These are phyloP conservation scores for Raphanus sativus DNA, from an alignment of 345 rosid genomes.

Conservation along the genomic window DNA sequence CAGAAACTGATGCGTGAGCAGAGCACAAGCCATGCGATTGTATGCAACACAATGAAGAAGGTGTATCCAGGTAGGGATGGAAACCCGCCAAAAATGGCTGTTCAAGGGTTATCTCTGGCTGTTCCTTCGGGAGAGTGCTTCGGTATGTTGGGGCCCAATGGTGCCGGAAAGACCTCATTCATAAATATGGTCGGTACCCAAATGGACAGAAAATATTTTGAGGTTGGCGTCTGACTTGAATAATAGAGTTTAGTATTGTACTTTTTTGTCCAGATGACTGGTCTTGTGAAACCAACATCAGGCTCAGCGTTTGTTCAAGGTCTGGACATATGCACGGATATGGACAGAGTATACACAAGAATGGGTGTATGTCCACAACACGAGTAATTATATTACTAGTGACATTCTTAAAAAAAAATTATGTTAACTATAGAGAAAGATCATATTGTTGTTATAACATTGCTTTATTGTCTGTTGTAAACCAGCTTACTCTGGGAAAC, in stretches of 20 bases:
- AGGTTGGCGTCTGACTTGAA: background rate
- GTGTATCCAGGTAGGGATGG: slow-evolving; percentile 89
- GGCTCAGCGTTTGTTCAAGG: slow-evolving; percentile 73
- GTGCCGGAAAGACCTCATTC: slow-evolving; percentile 96
- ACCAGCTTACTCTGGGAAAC: slow-evolving; percentile 81
- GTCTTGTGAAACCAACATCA: slow-evolving; percentile 74
- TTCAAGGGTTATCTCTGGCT: slow-evolving; percentile 79
- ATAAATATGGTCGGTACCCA: slow-evolving; percentile 71
- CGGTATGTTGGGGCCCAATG: slow-evolving; percentile 97
- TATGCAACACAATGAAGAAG: slow-evolving; percentile 67
- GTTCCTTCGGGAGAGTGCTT: slow-evolving; percentile 89
- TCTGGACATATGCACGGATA: slow-evolving; percentile 58
- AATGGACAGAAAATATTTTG: background rate
- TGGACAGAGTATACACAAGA: slow-evolving; percentile 72
- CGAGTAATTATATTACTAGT: slow-evolving; percentile 58
- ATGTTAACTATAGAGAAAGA: too few relatives aligned
- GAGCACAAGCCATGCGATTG: slow-evolving; percentile 51
- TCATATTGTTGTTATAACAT: too few relatives aligned
- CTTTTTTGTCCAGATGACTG: slow-evolving; percentile 63
- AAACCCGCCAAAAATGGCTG: slow-evolving; percentile 78
- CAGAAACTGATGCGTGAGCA: slow-evolving; percentile 58
- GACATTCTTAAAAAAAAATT: too few relatives aligned
- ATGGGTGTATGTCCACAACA: slow-evolving; percentile 98
- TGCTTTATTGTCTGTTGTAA: too few relatives aligned
- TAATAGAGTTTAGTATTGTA: background rate